Conservation (phyloP, 106 monocot species). For the Dactylorhiza incarnata region DNA sequence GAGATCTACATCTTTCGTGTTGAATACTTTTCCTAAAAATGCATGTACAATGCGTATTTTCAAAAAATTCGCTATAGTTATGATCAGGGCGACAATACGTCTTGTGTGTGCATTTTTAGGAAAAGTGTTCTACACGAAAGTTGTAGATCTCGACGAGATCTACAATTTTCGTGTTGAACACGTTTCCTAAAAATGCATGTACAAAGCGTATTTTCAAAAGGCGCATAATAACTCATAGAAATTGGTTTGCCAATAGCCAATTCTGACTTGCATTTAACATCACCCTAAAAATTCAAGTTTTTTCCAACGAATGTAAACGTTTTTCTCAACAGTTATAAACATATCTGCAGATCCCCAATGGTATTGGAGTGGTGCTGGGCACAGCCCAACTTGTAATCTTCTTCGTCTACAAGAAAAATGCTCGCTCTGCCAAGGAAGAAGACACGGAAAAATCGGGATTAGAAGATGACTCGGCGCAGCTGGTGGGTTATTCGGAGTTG, state of each 20-base stretch:
- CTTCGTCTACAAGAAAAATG: constrained; percentile 23
- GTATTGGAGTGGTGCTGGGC: constrained; percentile 46
- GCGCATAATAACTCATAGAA: background rate
- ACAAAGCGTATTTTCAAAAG: background rate
- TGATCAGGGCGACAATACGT: too few relatives aligned
- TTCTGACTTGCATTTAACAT: background rate
- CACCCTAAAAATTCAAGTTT: too few relatives aligned
- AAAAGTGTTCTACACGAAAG: too few relatives aligned
- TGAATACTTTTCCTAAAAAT: too few relatives aligned
- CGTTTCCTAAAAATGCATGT: too few relatives aligned
- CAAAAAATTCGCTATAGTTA: too few relatives aligned
- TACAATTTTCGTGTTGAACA: too few relatives aligned
- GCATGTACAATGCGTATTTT: too few relatives aligned
- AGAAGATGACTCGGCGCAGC: constrained; percentile 5
- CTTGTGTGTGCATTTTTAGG: too few relatives aligned
- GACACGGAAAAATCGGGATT: constrained; percentile 6
- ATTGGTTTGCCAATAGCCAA: background rate
- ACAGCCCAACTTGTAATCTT: constrained; percentile 43
- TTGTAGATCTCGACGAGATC: too few relatives aligned
- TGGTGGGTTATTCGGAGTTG: constrained; percentile 4
- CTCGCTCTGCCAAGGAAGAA: background rate
- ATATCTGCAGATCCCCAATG: constrained; percentile 42
- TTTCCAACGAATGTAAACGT: too few relatives aligned
- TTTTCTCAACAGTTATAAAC: background rate
- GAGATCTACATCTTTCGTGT: too few relatives aligned